Evolutionary conservation across 208 protist genomes (phyloP).

Genomic region (Porcisia hertigi): DNA sequence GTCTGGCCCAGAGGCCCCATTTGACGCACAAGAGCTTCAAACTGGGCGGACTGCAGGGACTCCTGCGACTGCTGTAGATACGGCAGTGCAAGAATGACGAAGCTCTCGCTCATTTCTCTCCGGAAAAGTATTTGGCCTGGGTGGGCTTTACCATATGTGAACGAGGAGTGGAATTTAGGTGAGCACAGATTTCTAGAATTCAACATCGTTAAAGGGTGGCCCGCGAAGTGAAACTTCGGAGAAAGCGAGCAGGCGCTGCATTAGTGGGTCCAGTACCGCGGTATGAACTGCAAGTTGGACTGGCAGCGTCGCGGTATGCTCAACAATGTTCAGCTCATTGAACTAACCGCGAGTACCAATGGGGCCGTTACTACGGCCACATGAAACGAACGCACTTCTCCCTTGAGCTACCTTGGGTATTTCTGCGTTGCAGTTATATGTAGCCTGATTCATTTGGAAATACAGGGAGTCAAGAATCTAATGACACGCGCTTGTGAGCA

Average conservation of each 20-base stretch:
- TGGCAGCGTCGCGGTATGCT: not conserved
- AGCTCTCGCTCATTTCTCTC: conserved; percentile 77
- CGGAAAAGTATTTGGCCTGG: conserved; percentile 2
- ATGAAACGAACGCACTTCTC: not conserved
- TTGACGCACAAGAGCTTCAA: conserved; percentile 64
- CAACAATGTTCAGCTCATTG: not conserved
- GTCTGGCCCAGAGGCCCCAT: conserved; percentile 69
- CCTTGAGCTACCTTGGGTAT: not conserved
- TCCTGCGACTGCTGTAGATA: conserved; percentile 72
- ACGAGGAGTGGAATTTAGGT: too few species aligned
- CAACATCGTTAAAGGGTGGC: not conserved
- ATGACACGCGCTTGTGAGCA: not conserved
- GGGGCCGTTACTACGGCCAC: not conserved
- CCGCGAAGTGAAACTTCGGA: not conserved
- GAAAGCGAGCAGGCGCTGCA: not conserved
- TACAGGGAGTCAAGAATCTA: not conserved
- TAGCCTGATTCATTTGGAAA: not conserved
- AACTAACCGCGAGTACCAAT: not conserved
- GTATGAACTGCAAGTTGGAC: not conserved
- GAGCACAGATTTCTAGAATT: not conserved
- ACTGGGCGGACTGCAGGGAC: conserved; percentile 68
- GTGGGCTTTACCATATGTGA: not conserved
- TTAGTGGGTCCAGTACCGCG: not conserved
- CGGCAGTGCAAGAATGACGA: conserved; percentile 79
- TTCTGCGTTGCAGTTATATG: not conserved